Base-by-base conservation (phyloP, 2,329 filamentous ascomycete species). In the Talaromyces rugulosus region DNA sequence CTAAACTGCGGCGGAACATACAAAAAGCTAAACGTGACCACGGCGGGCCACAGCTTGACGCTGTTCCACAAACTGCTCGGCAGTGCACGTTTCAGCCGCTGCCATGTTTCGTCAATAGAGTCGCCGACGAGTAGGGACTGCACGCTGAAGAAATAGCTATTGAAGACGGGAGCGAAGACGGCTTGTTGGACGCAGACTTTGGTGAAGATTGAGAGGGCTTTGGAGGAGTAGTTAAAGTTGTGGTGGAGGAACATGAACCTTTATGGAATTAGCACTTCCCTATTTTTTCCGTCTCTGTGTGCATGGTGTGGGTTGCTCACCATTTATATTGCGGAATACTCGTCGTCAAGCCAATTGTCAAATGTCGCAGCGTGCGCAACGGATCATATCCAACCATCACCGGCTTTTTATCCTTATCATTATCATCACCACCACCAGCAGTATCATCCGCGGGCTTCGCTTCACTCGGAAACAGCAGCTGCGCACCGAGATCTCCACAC, bases 1-100 rank as follows among this genome's bases (percentile, higher is more conserved):
- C 93, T 82, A 75, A 91, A 94, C 71, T 94, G 87, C 55, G 92
- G 81, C 30, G 88, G 86, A 4, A 97, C 80, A 70, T 91, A 95
- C n/a, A 89, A 87, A 71, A 97, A 96, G 74, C 84, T 93, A 72
- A 97, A 88, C 0, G 92, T 92, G 14, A 89, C 96, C 16, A 96
- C 89, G 0, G 87, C 86, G 0, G 93, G 94, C 93, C 93, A 97
- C 28, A 97, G 76, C 78, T 96, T 96, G 74, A 88, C 87, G 63
- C 88, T 90, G 74, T 95, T 96, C 71, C 86, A 74, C 71, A 91
- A 86, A 71, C 88, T 92, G 28, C 83, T 82, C 0, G 92, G 92
- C 0, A 96, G 89, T 0, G 92, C 93, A 62, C 87, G 82, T 67
- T 83, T 84, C 63, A 97, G 82, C 58, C 91, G 87, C 68, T 90